phyloP scores from a whole-genome alignment of 164 flowering plant genomes.

The Annona cherimola region DNA sequence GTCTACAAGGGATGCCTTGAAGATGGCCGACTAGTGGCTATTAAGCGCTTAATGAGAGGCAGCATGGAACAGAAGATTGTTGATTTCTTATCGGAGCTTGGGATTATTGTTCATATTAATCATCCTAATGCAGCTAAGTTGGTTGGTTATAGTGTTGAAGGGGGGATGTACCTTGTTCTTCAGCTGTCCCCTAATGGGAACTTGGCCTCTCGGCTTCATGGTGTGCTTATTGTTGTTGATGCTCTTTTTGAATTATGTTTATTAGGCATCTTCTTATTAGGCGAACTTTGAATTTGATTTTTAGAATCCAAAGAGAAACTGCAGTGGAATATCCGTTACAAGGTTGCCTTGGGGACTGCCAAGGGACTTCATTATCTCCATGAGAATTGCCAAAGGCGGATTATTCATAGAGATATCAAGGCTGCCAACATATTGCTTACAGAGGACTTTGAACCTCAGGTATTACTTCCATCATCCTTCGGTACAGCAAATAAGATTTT shows the following conservation, averaged over 20 bases:
- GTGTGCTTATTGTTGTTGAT: conserved; percentile 29
- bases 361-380: conserved; percentile 83
- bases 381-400: conserved; percentile 73
- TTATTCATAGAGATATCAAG: conserved; percentile 89
- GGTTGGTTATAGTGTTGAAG: conserved; percentile 88
- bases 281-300: conserved; percentile 9
- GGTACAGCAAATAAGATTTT: neutral
- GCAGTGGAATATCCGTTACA: conserved; percentile 60
- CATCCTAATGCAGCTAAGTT: conserved; percentile 86
- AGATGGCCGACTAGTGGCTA: conserved; percentile 66
- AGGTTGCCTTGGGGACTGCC: conserved; percentile 74
- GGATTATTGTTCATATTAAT: conserved; percentile 83
- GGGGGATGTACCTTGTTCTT: conserved; percentile 93
- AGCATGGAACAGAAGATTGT: conserved; percentile 62
- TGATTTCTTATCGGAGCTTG: conserved; percentile 84
- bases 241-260: neutral
- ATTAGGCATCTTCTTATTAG: neutral
- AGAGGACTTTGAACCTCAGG: conserved; percentile 85
- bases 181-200: conserved; percentile 88
- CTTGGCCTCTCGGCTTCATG: conserved; percentile 68
- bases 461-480: conserved; percentile 12
- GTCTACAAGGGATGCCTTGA: conserved; percentile 74
- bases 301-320: conserved; percentile 53
- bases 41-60: conserved; percentile 71
- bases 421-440: conserved; percentile 79